Conservation (phyloP, 805 yeast genomes). For the Metschnikowia vanudenii region DNA sequence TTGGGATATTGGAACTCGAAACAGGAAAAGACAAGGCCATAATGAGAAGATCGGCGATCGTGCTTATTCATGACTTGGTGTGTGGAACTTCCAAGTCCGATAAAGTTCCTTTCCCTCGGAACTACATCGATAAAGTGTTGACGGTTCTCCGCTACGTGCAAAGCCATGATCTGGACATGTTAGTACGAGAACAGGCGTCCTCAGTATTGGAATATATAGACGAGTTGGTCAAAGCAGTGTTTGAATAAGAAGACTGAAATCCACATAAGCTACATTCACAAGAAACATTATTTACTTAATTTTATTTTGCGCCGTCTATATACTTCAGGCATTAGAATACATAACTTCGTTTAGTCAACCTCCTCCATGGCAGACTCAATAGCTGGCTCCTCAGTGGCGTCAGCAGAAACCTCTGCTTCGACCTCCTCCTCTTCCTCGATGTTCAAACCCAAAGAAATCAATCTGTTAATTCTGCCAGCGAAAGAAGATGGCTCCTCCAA, state of each 20-base stretch:
- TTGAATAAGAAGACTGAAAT: neutral
- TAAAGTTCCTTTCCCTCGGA: slow-evolving; percentile 48
- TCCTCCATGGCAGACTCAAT: slow-evolving; percentile 92
- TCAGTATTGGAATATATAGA: slow-evolving; percentile 32
- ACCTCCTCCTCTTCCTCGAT: slow-evolving; percentile 80
- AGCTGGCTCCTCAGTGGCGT: slow-evolving; percentile 44
- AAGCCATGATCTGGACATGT: slow-evolving; percentile 52
- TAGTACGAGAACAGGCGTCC: slow-evolving; percentile 59
- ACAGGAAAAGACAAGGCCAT: slow-evolving; percentile 44
- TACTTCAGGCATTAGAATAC: slow-evolving; percentile 11
- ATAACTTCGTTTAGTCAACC: slow-evolving; percentile 67
- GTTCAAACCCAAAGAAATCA: slow-evolving; percentile 96
- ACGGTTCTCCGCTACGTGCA: slow-evolving; percentile 43
- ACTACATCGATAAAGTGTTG: slow-evolving; percentile 45
- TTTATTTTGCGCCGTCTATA: slow-evolving; percentile 1
- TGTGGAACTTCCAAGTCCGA: slow-evolving; percentile 46
- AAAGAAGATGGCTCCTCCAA: slow-evolving; percentile 98
- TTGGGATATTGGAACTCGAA: slow-evolving; percentile 71
- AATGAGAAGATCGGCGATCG: slow-evolving; percentile 74
- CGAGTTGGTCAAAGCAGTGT: slow-evolving; percentile 24
- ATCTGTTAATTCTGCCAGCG: slow-evolving; percentile 97
- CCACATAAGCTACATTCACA: neutral
- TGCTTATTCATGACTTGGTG: slow-evolving; percentile 60
- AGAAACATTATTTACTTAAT: too few relatives aligned
- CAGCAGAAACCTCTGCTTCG: slow-evolving; percentile 43